These are phyloP conservation scores for Phytopythium delawarense DNA, from an alignment of 352 stramenopile species.

Conservation along the genomic window DNA sequence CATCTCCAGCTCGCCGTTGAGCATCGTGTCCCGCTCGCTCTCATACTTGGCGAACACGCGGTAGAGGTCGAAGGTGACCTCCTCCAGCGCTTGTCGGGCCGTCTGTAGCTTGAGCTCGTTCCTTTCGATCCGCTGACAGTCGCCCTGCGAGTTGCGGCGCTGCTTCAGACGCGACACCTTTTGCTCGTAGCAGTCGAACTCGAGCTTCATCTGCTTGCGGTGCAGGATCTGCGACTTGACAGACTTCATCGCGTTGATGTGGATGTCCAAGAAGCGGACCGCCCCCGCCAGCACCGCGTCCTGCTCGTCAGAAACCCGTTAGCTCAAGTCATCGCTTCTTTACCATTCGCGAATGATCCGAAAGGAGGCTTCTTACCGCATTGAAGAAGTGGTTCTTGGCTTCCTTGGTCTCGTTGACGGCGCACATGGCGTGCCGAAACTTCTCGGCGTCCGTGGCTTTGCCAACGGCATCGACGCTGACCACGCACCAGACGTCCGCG, in stretches of 20 bases:
- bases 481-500: slow-evolving; percentile 70
- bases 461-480: slow-evolving; percentile 57
- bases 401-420: slow-evolving; percentile 74
- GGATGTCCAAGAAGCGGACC: slow-evolving; percentile 64
- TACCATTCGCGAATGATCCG: not conserved
- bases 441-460: slow-evolving; percentile 64
- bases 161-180: slow-evolving; percentile 40
- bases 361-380: slow-evolving; percentile 24
- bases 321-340: no score
- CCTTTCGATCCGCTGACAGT: slow-evolving; percentile 36
- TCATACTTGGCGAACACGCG: slow-evolving; percentile 78
- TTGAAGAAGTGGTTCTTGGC: slow-evolving; percentile 76
- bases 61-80: slow-evolving; percentile 61
- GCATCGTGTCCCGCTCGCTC: slow-evolving; percentile 67
- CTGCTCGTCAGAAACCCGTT: slow-evolving; percentile 12
- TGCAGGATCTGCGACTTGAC: slow-evolving; percentile 66
- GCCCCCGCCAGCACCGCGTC: slow-evolving; percentile 57
- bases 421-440: slow-evolving; percentile 69
- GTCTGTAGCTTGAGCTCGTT: slow-evolving; percentile 54
- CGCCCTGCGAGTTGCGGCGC: slow-evolving; percentile 10
- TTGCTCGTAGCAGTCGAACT: slow-evolving; percentile 65
- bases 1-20: slow-evolving; percentile 77
- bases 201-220: slow-evolving; percentile 62
- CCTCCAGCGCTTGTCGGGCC: slow-evolving; percentile 38
- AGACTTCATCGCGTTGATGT: slow-evolving; percentile 75